Evolutionary conservation across 192 early-diverging fungal genomes (phyloP), one percentile per base, ranked within the genome.

Genomic region (Thoreauomyces humboldtii): DNA sequence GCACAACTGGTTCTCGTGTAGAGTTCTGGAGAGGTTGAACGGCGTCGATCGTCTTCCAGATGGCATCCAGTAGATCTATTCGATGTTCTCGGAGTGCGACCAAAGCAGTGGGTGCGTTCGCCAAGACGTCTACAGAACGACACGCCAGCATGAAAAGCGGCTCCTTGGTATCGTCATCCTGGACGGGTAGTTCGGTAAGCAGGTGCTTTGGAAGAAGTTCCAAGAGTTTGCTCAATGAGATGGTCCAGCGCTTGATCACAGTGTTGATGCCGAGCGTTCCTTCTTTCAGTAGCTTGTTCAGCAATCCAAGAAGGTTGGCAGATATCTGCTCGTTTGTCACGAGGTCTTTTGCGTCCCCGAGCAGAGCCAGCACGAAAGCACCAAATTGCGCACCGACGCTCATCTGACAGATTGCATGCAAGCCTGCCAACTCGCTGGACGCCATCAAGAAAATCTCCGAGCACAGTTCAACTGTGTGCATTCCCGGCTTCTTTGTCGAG

Each of bases 361-460:
- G 32, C 11, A 68, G 50, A n/a, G 25, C 29, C 42, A 24, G 21
- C 4, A 68, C 29, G 9, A 68, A 68, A 1, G 17, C 36, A 2
- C 66, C 66, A 47, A 68, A 59, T 36, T 45, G 7, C 19, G 14
- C 24, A 19, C 45, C 66, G 19, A 66, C 38, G 0, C 29, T 27
- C n/a, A 52, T 52, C 17, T 36, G 14, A 2, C 21, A 32, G 25
- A 68, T 24, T 15, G 56, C 44, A 25, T 60, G 29, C 3, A 60
- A 44, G 31, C 44, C 21, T 21, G 31, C 58, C 12, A 32, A 28
- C 46, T 58, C 66, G 17, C 9, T 6, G 15, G 36, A 43, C 1
- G 27, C 53, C 11, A 25, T 6, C 31, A 19, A 15, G 15, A 68
- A 36, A 7, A 68, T 24, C 6, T 24, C 32, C 4, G 58, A 22